Base-by-base conservation (phyloP, 768 basidiomycete species). In the Termitomyces sp. region DNA sequence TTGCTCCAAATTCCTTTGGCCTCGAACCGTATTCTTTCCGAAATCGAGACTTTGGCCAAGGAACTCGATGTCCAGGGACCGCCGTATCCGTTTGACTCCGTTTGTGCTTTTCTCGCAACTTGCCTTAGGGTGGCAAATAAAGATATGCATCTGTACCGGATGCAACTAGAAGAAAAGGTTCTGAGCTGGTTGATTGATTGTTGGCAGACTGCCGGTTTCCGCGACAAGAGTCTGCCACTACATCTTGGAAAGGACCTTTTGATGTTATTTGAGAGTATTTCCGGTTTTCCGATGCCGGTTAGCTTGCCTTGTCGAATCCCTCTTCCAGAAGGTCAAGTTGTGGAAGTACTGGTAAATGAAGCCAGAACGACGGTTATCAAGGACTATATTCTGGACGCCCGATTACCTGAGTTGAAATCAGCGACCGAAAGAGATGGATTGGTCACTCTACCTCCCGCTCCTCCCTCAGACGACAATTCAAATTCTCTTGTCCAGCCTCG, bases 61-160 rank as follows among this genome's bases (percentile, higher is more conserved):
- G 92, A 96, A 62, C 77, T 99, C 59, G 89, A 93, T 63, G 82
- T 97, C 16, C 96, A 98, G 72, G 95, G 95, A 0, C 95, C 95
- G 2, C 75, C 85, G 14, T 87, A 83, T 66, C 93, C 95, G 0
- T 90, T 82, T 66, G 97, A 99, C 68, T 86, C 95, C 1, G 93
- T 96, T 41, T 97, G 95, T 76, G 76, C 78, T 58, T 93, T 98
- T 68, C 77, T 98, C 49, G 74, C 82, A 5, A 75, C 82, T 30
- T 88, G 85, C 57, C 75, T 98, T 50, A 79, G 77, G 18, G 76
- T 93, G 26, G 87, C 93, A 0, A 85, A 82, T 59, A 86, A 88
- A 67, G 94, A 98, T 67, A 87, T 89, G 58, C 82, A 88, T 20
- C 73, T 98, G 16, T 92, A 92, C 72, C 83, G 89, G 16, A 82